phyloP scores from a whole-genome alignment of 2,329 filamentous ascomycete species.

The Aspergillus piperis region DNA sequence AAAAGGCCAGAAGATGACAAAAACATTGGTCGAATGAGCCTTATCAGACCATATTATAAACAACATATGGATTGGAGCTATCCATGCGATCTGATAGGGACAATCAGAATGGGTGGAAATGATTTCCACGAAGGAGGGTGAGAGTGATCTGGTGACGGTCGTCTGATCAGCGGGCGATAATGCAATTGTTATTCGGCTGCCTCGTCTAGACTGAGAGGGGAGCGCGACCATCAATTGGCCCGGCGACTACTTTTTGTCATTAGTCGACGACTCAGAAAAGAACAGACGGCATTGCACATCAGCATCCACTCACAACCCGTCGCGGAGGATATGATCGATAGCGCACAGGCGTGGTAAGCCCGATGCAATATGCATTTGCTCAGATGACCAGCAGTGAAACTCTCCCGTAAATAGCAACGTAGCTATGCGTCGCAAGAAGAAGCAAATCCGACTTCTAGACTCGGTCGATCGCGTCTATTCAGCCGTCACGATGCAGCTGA shows the following conservation, averaged over 20 bases:
- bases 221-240: not conserved
- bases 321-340: constrained; percentile 3
- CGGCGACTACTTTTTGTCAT: not conserved
- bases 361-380: constrained; percentile 5
- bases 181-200: constrained; percentile 1
- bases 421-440: not conserved
- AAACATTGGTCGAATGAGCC: not conserved
- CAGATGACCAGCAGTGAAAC: constrained; percentile 18
- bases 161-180: constrained; percentile 1
- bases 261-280: not conserved
- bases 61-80: not conserved
- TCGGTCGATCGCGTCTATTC: constrained; percentile 9
- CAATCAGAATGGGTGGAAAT: not conserved
- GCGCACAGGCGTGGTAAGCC: constrained; percentile 1
- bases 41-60: constrained; percentile 4
- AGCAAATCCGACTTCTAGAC: constrained; percentile 13
- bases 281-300: not conserved
- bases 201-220: not conserved
- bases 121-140: constrained; percentile 1
- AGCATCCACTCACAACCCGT: not conserved
- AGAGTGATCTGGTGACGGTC: constrained; percentile 7
- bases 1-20: not conserved
- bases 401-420: constrained; percentile 15
- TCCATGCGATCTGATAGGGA: not conserved
- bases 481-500: constrained; percentile 12